Percentiles rank a stretch among this genome's conserved stretches.
These are phyloP conservation scores for Acanthamoeba lenticulata DNA, from an alignment of 208 protist genomes.

Conservation along the genomic window DNA sequence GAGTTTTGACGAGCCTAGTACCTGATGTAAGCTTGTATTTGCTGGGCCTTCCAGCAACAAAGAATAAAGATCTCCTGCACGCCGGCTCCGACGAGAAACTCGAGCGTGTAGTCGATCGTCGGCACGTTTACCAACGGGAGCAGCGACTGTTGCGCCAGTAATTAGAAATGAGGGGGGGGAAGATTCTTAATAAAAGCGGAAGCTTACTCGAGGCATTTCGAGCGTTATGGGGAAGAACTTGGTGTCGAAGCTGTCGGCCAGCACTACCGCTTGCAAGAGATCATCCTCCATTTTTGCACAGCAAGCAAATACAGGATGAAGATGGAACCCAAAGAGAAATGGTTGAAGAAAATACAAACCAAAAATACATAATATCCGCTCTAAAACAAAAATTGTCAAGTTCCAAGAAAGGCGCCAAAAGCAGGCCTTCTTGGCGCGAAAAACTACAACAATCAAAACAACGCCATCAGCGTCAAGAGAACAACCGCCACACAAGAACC, in stretches of 20 bases:
- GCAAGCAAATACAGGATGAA: not conserved
- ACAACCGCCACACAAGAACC: no score
- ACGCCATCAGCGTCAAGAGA: no score
- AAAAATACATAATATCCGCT: no score
- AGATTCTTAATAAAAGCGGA: not conserved
- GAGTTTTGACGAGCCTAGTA: not conserved
- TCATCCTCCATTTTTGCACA: constrained; percentile 42
- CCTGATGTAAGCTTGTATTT: constrained; percentile 81
- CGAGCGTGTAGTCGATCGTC: constrained; percentile 88
- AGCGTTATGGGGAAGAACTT: constrained; percentile 84
- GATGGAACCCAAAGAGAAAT: not conserved
- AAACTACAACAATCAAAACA: no score
- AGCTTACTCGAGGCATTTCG: constrained; percentile 79
- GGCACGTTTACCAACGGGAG: constrained; percentile 86
- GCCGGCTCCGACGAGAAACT: constrained; percentile 83
- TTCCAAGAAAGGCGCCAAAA: no score
- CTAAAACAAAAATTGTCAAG: no score
- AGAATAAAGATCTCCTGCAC: constrained; percentile 86
- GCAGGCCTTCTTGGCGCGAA: no score
- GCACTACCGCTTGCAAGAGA: constrained; percentile 82
- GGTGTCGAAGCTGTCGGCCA: constrained; percentile 85
- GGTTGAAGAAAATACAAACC: no score
- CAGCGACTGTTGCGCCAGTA: constrained; percentile 68
- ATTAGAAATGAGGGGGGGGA: not conserved
- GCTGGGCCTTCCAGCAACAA: constrained; percentile 78